These are phyloP conservation scores for Phytophthora fragariae DNA, from an alignment of 352 stramenopile genomes.

Conservation along the genomic window DNA sequence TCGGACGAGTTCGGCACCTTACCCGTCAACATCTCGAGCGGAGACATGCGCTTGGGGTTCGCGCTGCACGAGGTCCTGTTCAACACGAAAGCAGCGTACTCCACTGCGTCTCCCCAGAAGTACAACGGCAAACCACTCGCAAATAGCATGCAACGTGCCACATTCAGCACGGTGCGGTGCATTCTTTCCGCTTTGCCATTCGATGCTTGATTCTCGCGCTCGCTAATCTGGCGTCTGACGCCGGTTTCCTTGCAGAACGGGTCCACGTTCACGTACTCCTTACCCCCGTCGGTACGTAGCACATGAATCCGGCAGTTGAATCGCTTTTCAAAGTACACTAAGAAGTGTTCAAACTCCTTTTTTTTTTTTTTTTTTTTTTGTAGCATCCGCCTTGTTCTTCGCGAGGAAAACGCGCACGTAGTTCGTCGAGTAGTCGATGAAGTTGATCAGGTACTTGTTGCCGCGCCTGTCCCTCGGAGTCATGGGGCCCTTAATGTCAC, in stretches of 20 bases:
- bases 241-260: conserved; percentile 25
- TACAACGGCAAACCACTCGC: conserved; percentile 24
- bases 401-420: neutral
- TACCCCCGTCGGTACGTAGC: neutral
- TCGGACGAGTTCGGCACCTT: conserved; percentile 1
- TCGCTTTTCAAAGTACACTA: neutral
- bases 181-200: conserved; percentile 44
- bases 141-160: conserved; percentile 40
- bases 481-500: conserved; percentile 19
- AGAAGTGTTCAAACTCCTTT: conserved; percentile 1
- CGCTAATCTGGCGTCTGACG: conserved; percentile 28
- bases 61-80: conserved; percentile 33
- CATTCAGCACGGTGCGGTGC: conserved; percentile 44
- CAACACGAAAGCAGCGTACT: conserved; percentile 40
- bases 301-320: neutral
- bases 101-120: conserved; percentile 39
- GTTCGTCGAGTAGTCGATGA: conserved; percentile 5
- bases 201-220: conserved; percentile 26
- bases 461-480: conserved; percentile 5
- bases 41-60: conserved; percentile 20
- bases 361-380: no score
- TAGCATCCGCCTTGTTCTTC: neutral
- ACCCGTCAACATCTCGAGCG: conserved; percentile 16
- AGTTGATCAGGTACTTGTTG: conserved; percentile 20
- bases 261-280: neutral